Evolutionary conservation across 2,329 filamentous ascomycete genomes (phyloP).

Genomic region (Knufia fluminis): DNA sequence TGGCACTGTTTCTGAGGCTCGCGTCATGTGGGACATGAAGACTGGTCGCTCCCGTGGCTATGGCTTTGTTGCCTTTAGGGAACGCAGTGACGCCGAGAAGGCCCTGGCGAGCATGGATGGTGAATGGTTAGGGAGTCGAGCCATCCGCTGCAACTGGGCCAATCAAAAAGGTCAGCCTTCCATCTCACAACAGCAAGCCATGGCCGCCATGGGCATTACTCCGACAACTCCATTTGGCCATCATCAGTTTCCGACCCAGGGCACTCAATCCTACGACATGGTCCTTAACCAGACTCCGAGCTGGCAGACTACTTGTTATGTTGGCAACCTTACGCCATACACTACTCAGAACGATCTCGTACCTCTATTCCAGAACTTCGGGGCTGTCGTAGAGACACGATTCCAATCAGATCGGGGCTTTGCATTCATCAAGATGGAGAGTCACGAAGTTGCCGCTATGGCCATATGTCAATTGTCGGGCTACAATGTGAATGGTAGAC

Average conservation of each 20-base stretch:
- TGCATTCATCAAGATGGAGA: conserved; percentile 98
- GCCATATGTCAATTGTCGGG: conserved; percentile 96
- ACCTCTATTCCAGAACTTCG: conserved; percentile 98
- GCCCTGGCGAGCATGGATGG: conserved; percentile 96
- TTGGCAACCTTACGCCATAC: conserved; percentile 95
- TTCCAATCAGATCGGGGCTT: conserved; percentile 98
- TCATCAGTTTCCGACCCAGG: conserved; percentile 95
- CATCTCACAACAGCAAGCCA: conserved; percentile 92
- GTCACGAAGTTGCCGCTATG: conserved; percentile 95
- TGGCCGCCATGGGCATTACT: conserved; percentile 97
- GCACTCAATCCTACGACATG: conserved; percentile 95
- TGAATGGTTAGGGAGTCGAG: conserved; percentile 95
- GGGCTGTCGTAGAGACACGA: conserved; percentile 91
- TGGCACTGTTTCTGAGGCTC: conserved; percentile 89
- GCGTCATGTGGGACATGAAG: conserved; percentile 99
- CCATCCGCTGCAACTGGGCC: conserved; percentile 99
- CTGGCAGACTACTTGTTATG: conserved; percentile 98
- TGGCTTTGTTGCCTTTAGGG: conserved; percentile 94
- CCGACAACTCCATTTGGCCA: conserved; percentile 93
- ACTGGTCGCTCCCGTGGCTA: conserved; percentile 95
- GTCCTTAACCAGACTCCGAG: conserved; percentile 87
- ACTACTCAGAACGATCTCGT: conserved; percentile 93
- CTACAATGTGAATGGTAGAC: conserved; percentile 94
- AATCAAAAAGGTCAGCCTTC: conserved; percentile 99
- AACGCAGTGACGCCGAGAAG: conserved; percentile 88